Evolutionary conservation across 768 basidiomycete species (phyloP), one percentile per base, ranked within the genome.

Genomic region (Leucocoprinus sp.): DNA sequence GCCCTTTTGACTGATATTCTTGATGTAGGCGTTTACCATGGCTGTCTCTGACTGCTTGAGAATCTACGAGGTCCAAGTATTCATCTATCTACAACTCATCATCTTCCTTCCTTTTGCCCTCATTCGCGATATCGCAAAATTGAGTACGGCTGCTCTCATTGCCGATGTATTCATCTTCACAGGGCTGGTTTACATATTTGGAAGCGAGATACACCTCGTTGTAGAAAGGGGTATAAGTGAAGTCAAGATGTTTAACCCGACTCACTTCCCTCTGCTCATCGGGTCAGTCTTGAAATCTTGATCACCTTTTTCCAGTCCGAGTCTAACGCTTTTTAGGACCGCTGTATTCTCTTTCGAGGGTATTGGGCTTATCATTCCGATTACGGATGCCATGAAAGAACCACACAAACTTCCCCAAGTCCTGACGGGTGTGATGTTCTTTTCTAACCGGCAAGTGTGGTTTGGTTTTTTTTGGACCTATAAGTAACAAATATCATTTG

Each of bases 261-360:
- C 78, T 57, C 84, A 90, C 52, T 99, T 91, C 68, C 83, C 95
- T 0, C 66, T 98, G 15, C 78, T 99, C 50, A 86, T 99, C 47
- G 96, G 92, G 86, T 89, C 54, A 53, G 82, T 65, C 23, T 38
- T 37, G 9, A 19, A 33, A n/a, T n/a, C n/a, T 38, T 38, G 35
- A 22, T 27, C 7, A 11, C 31, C n/a, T 4, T 8, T 31, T 26
- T 36, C 5, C 34, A 14, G 12, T 23, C 22, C 12, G n/a, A 27
- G 38, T 47, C 19, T 3, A 37, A 37, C 4, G 50, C 45, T 12
- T 26, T 11, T 21, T 50, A 91, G 93, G 6, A 97, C 96, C 18
- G 95, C 96, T 2, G 95, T 97, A 23, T 98, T 98, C 64, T 91
- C 96, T 1, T 99, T 98, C 55, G 95, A 99, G 64, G 95, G 95